A percentile compares a stretch with the other conserved stretches of the same genome.
Evolutionary conservation across 2,329 filamentous ascomycete genomes (phyloP).

Genomic region (Hypomyces rosellus): DNA sequence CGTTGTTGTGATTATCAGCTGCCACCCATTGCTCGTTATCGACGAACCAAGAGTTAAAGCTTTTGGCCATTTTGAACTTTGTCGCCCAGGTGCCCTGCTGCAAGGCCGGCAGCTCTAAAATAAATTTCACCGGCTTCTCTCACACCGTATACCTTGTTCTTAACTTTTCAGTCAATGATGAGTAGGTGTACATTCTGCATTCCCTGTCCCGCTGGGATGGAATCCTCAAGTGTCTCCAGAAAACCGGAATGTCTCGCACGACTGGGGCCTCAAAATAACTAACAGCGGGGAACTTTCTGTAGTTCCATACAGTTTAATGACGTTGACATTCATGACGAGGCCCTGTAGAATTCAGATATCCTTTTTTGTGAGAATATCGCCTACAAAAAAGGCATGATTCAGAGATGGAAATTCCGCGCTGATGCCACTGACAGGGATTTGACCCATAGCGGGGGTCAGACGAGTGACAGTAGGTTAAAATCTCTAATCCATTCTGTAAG

Average conservation of each 20-base stretch:
- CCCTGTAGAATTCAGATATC: constrained; percentile 73
- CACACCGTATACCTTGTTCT: constrained; percentile 64
- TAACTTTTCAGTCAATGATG: constrained; percentile 65
- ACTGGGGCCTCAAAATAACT: constrained; percentile 76
- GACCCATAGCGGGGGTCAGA: constrained; percentile 92
- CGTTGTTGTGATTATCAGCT: constrained; percentile 49
- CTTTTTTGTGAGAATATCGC: constrained; percentile 78
- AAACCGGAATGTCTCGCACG: constrained; percentile 51
- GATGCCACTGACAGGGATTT: constrained; percentile 84
- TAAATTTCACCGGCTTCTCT: constrained; percentile 83
- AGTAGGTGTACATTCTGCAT: constrained; percentile 88
- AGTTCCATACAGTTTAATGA: constrained; percentile 83
- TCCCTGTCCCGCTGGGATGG: constrained; percentile 75
- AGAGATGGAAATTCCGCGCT: constrained; percentile 69
- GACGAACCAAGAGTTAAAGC: constrained; percentile 81
- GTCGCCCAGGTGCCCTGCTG: constrained; percentile 69
- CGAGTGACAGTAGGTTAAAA: constrained; percentile 72
- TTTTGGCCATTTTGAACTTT: constrained; percentile 60
- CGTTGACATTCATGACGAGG: constrained; percentile 66
- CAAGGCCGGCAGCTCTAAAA: constrained; percentile 73
- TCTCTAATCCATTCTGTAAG: constrained; percentile 84
- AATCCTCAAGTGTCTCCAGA: constrained; percentile 50
- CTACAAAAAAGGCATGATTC: constrained; percentile 82
- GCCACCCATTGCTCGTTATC: constrained; percentile 64
- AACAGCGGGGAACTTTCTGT: constrained; percentile 82